These are phyloP conservation scores for Capillidium heterosporum DNA, from an alignment of 371 early-diverging fungal genomes.

Conservation along the genomic window DNA sequence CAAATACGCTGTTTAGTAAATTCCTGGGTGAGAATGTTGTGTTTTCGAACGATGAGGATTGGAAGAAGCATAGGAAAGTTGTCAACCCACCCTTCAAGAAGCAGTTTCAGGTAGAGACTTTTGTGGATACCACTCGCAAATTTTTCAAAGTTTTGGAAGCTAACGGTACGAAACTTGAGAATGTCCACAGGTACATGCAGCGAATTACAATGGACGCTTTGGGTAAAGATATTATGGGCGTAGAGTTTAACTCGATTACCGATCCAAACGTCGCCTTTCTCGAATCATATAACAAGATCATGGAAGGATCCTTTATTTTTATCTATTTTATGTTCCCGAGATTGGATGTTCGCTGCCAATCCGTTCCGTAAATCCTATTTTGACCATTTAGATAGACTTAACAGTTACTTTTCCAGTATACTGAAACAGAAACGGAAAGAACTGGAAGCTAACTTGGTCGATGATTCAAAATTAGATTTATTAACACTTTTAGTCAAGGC, in stretches of 20 bases:
- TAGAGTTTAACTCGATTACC: not conserved
- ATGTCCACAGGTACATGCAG: not conserved
- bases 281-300: not conserved
- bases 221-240: not conserved
- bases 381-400: too few species aligned
- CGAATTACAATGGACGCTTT: not conserved
- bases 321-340: not conserved
- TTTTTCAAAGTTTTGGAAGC: constrained; percentile 1
- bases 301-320: not conserved
- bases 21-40: constrained; percentile 11
- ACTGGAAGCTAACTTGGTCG: too few species aligned
- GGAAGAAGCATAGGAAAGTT: constrained; percentile 14
- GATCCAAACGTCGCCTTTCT: not conserved
- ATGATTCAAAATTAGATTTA: too few species aligned
- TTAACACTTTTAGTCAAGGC: too few species aligned
- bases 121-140: not conserved
- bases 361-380: too few species aligned
- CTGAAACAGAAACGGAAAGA: too few species aligned
- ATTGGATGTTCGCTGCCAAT: not conserved
- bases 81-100: constrained; percentile 13
- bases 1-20: not conserved
- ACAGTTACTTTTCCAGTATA: too few species aligned
- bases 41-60: constrained; percentile 9
- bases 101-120: not conserved
- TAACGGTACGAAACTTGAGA: constrained; percentile 15